A percentile compares a stretch with the other conserved stretches of the same genome.
Evolutionary conservation across 2,329 filamentous ascomycete species (phyloP).

Genomic region (Chaetomiaceae sp.): DNA sequence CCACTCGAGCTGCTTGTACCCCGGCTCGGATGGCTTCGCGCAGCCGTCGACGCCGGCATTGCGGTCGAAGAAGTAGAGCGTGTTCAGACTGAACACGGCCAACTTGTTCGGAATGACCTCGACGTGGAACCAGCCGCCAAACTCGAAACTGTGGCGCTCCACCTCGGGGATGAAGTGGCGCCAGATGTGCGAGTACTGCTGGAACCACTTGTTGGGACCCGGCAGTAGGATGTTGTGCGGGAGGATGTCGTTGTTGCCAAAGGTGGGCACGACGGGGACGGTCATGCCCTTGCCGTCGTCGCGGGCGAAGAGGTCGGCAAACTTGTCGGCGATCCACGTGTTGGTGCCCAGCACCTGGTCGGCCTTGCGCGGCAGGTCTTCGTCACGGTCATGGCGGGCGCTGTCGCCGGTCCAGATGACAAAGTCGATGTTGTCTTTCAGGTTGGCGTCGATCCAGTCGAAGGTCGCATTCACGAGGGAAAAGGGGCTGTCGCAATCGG

Average conservation of each 20-base stretch:
- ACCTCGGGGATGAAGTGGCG: conserved; percentile 81
- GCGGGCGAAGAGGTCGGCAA: conserved; percentile 66
- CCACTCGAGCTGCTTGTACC: conserved; percentile 96
- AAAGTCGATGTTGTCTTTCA: conserved; percentile 79
- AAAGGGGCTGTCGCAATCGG: conserved; percentile 81
- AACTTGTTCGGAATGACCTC: conserved; percentile 85
- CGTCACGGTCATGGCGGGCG: conserved; percentile 83
- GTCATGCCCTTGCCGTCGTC: conserved; percentile 52
- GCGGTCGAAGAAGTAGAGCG: conserved; percentile 89
- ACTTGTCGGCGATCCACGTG: conserved; percentile 66
- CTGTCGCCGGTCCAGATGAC: conserved; percentile 92
- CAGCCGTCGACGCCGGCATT: conserved; percentile 95
- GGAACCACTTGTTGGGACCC: conserved; percentile 84
- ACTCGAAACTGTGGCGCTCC: conserved; percentile 84
- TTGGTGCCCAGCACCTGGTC: conserved; percentile 77
- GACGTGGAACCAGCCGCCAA: conserved; percentile 90
- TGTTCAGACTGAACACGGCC: conserved; percentile 91
- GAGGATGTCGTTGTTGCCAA: conserved; percentile 96
- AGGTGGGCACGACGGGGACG: conserved; percentile 80
- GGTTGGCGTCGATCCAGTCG: conserved; percentile 74
- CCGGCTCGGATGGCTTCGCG: conserved; percentile 70
- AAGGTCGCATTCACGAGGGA: conserved; percentile 83
- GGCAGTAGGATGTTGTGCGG: conserved; percentile 89
- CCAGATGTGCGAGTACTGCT: conserved; percentile 75
- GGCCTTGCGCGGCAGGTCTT: conserved; percentile 68